Evolutionary conservation across 257 asterid species (phyloP), one percentile per base, ranked within the genome.

Genomic region (Ilex aquifolium): DNA sequence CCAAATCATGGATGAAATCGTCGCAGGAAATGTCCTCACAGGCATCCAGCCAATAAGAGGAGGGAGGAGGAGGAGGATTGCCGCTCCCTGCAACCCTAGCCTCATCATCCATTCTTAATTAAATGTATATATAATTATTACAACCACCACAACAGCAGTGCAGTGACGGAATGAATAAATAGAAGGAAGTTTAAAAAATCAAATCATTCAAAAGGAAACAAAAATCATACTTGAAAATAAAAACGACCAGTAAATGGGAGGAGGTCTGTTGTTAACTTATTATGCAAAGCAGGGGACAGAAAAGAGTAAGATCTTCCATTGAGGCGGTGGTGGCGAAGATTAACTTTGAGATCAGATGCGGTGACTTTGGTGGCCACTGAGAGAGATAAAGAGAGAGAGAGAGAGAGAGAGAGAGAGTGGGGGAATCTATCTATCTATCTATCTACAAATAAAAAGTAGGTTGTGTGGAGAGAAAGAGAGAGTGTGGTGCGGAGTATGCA

Each of bases 31-130:
- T 79, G 59, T 91, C 98, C 85, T 89, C 98, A 17, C 89, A 82
- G 7, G 96, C 91, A 72, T 92, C 97, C 17, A 92, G 67, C 99
- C 99, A 92, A 70, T 85, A 92, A 17, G 94, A 89, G 42, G 90
- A 74, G 64, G 61, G 71, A 7, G 36, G 62, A 51, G 65, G n/a
- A 10, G 27, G 10, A 53, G 31, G 30, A 6, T 21, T 53, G 27
- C 30, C 80, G 57, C 56, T 65, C 60, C 44, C 81, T 59, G 77
- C 61, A 82, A 61, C 79, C 73, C 71, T 71, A 67, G 69, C 69
- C 68, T 74, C 83, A 68, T 69, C 91, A 40, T 80, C 95, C 99
- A 92, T 89, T 54, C 57, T 49, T 49, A n/a, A 11, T 12, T 49
- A 53, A 53, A 6, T 4, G 27, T 53, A 53, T n/a, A 15, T 7